These are phyloP conservation scores for Tephrocybe sp. DNA, from an alignment of 768 basidiomycete genomes.

Conservation along the genomic window DNA sequence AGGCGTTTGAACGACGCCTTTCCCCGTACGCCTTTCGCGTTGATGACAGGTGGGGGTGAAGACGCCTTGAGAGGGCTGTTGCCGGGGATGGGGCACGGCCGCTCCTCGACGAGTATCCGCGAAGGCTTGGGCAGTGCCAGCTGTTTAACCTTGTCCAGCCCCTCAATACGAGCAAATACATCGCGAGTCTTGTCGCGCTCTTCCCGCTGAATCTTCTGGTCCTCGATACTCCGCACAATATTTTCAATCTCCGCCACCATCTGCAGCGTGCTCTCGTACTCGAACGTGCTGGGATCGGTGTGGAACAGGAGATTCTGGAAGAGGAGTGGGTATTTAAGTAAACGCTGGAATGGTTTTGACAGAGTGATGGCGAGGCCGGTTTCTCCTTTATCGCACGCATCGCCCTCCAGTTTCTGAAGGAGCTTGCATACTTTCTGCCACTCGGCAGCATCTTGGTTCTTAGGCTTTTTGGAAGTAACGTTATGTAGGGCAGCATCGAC, in stretches of 20 bases:
- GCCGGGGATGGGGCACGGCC: constrained; percentile 41
- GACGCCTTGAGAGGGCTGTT: constrained; percentile 33
- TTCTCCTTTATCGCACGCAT: constrained; percentile 84
- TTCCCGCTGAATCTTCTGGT: constrained; percentile 96
- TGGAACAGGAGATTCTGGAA: constrained; percentile 97
- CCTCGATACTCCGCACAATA: constrained; percentile 95
- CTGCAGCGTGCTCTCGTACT: constrained; percentile 93
- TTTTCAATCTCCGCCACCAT: constrained; percentile 98
- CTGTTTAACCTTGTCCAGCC: constrained; percentile 91
- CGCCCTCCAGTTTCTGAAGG: constrained; percentile 75
- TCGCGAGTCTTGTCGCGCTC: constrained; percentile 95
- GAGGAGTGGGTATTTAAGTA: constrained; percentile 95
- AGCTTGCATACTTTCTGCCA: constrained; percentile 78
- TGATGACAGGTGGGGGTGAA: constrained; percentile 40
- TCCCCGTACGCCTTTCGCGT: constrained; percentile 67
- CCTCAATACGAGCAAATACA: constrained; percentile 94
- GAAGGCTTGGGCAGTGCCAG: constrained; percentile 90
- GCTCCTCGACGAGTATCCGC: constrained; percentile 84
- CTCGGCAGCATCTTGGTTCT: constrained; percentile 77
- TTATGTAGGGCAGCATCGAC: constrained; percentile 79
- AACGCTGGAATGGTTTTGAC: constrained; percentile 95
- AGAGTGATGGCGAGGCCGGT: constrained; percentile 93
- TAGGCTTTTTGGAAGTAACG: constrained; percentile 69
- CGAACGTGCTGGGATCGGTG: constrained; percentile 95
- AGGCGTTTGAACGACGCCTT: constrained; percentile 88